Percentiles rank a stretch among this genome's conserved stretches.
Conservation (phyloP, 2,329 filamentous ascomycete genomes). For the Pseudocercospora musae region DNA sequence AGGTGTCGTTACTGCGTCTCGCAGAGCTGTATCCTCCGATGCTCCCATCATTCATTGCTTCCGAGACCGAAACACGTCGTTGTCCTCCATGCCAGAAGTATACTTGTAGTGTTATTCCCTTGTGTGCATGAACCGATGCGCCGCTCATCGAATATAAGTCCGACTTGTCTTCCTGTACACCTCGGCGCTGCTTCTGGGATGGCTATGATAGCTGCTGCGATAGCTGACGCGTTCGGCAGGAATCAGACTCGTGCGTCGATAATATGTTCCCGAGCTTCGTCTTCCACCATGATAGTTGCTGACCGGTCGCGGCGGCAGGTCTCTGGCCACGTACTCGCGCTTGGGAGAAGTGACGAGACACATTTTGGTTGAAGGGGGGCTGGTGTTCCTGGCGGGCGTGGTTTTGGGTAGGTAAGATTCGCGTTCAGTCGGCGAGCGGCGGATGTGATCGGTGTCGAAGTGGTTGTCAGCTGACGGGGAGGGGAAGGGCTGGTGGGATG, state of each 20-base stretch:
- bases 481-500: not conserved
- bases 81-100: too few species aligned
- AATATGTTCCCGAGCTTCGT: slow-evolving; percentile 15
- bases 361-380: slow-evolving; percentile 23
- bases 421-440: not conserved
- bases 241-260: slow-evolving; percentile 23
- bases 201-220: slow-evolving; percentile 22
- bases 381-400: not conserved
- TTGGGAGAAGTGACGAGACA: slow-evolving; percentile 31
- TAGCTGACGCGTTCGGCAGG: slow-evolving; percentile 25
- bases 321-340: slow-evolving; percentile 22
- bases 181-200: slow-evolving; percentile 20
- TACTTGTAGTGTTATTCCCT: not conserved
- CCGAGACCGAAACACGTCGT: too few species aligned
- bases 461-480: not conserved
- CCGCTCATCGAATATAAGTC: slow-evolving; percentile 27
- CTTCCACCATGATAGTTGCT: slow-evolving; percentile 33
- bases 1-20: not conserved
- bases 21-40: not conserved
- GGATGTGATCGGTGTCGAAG: not conserved
- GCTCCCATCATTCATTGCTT: not conserved
- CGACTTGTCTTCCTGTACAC: slow-evolving; percentile 26
- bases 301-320: slow-evolving; percentile 32
- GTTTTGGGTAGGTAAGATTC: not conserved
- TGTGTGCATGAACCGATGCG: too few species aligned